These are phyloP conservation scores for Mallotus repandus DNA, from an alignment of 441 rosid genomes.

Conservation along the genomic window DNA sequence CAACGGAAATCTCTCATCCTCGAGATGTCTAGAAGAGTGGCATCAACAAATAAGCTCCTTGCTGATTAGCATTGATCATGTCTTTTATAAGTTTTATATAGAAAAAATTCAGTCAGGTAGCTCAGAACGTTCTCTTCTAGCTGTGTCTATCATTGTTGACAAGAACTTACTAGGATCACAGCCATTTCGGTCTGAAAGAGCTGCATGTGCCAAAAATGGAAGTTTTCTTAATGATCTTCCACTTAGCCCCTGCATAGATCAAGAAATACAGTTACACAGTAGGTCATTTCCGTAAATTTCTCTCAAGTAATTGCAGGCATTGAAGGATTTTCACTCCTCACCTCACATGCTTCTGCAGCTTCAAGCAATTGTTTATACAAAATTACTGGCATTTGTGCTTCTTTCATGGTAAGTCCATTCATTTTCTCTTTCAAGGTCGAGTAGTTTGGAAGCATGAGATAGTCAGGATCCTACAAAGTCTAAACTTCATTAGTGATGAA, in stretches of 20 bases:
- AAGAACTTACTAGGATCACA: conserved; percentile 65
- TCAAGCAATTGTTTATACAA: conserved; percentile 58
- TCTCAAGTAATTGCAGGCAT: not conserved
- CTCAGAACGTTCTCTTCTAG: conserved; percentile 64
- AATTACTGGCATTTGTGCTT: conserved; percentile 33
- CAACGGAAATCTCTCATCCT: not conserved
- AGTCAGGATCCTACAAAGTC: conserved; percentile 49
- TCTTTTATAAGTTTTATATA: conserved; percentile 13
- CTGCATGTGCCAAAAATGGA: conserved; percentile 82
- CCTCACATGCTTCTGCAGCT: conserved; percentile 90
- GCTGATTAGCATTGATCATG: not conserved
- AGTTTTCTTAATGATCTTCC: conserved; percentile 91
- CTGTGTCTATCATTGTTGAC: conserved; percentile 67
- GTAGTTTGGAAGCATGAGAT: conserved; percentile 54
- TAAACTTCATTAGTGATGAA: conserved; percentile 5
- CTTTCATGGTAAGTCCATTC: conserved; percentile 40
- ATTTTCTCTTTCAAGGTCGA: conserved; percentile 57
- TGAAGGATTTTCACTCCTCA: conserved; percentile 29
- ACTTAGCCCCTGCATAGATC: conserved; percentile 66
- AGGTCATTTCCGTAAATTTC: not conserved
- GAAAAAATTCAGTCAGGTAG: conserved; percentile 27
- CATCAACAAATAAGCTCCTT: not conserved
- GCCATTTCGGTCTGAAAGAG: conserved; percentile 57
- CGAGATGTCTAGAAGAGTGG: not conserved
- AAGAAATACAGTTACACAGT: not conserved